Evolutionary conservation across 2,329 filamentous ascomycete species (phyloP).

Genomic region (Calonectria hongkongensis): DNA sequence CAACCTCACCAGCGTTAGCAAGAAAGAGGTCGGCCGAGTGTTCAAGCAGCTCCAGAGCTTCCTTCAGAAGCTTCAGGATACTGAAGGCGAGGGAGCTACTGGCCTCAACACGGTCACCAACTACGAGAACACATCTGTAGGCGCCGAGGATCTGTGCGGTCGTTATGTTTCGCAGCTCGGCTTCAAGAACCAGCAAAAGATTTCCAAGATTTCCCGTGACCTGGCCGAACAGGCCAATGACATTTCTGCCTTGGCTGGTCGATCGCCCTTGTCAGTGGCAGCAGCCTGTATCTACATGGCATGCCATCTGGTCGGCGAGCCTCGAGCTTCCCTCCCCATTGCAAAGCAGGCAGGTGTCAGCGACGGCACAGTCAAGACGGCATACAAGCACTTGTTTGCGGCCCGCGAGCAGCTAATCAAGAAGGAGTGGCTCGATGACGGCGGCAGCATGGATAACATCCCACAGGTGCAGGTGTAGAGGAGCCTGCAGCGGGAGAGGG

Average conservation of each 20-base stretch:
- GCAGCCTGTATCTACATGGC: slow-evolving; percentile 98
- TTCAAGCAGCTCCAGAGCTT: slow-evolving; percentile 96
- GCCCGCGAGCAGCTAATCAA: slow-evolving; percentile 85
- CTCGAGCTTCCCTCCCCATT: slow-evolving; percentile 90
- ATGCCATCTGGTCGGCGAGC: slow-evolving; percentile 87
- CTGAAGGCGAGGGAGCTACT: slow-evolving; percentile 66
- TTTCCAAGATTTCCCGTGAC: slow-evolving; percentile 86
- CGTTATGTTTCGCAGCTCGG: slow-evolving; percentile 92
- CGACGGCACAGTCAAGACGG: slow-evolving; percentile 96
- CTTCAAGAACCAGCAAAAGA: slow-evolving; percentile 81
- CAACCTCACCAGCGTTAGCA: slow-evolving; percentile 92
- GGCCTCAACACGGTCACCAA: slow-evolving; percentile 76
- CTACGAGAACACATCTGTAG: slow-evolving; percentile 86
- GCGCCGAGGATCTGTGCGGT: slow-evolving; percentile 88
- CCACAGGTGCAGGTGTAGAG: slow-evolving; percentile 68
- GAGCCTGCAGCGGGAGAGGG: slow-evolving; percentile 22
- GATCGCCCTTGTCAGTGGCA: slow-evolving; percentile 94
- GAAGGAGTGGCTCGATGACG: slow-evolving; percentile 83
- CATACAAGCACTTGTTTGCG: slow-evolving; percentile 91
- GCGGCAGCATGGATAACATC: slow-evolving; percentile 82
- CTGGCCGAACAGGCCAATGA: slow-evolving; percentile 86
- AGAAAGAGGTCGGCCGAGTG: slow-evolving; percentile 97
- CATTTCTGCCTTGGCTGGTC: slow-evolving; percentile 89
- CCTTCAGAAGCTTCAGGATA: slow-evolving; percentile 83
- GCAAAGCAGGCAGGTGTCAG: slow-evolving; percentile 90